Conservation (phyloP, 768 basidiomycete genomes). For the Crucibulum laeve region DNA sequence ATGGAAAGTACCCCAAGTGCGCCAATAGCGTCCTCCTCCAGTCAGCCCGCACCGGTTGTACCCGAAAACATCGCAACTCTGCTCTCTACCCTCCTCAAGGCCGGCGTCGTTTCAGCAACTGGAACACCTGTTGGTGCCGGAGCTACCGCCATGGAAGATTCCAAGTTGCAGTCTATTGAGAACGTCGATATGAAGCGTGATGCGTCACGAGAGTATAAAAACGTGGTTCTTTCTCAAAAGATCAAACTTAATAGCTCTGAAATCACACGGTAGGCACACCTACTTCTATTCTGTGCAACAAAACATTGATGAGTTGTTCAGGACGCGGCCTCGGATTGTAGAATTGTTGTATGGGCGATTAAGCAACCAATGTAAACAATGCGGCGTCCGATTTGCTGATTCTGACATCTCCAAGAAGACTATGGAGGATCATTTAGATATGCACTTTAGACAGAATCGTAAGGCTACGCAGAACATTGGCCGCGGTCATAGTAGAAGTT, state of each 20-base stretch:
- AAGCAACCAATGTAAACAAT: slow-evolving; percentile 87
- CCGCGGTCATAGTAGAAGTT: slow-evolving; percentile 84
- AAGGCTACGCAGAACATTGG: slow-evolving; percentile 75
- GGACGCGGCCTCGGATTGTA: slow-evolving; percentile 56
- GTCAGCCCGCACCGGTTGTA: slow-evolving; percentile 22
- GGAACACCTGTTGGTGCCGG: slow-evolving; percentile 49
- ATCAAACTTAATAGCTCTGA: slow-evolving; percentile 66
- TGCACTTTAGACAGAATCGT: slow-evolving; percentile 93
- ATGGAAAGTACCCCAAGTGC: slow-evolving; percentile 8
- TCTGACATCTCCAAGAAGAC: slow-evolving; percentile 64
- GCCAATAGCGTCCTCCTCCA: slow-evolving; percentile 21
- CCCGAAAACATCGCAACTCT: slow-evolving; percentile 49
- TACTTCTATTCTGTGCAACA: not conserved
- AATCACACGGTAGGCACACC: slow-evolving; percentile 56
- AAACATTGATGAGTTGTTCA: slow-evolving; percentile 20
- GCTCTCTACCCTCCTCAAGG: slow-evolving; percentile 67
- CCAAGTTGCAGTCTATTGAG: slow-evolving; percentile 19
- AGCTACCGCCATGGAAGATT: slow-evolving; percentile 33
- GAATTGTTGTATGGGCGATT: slow-evolving; percentile 73
- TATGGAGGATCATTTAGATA: slow-evolving; percentile 88
- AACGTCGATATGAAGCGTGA: slow-evolving; percentile 39
- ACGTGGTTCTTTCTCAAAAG: slow-evolving; percentile 51
- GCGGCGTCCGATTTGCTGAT: slow-evolving; percentile 83
- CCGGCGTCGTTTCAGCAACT: slow-evolving; percentile 66
- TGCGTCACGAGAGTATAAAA: slow-evolving; percentile 53